Conservation (phyloP, 192 early-diverging fungal genomes). For the Dissophora ornata region DNA sequence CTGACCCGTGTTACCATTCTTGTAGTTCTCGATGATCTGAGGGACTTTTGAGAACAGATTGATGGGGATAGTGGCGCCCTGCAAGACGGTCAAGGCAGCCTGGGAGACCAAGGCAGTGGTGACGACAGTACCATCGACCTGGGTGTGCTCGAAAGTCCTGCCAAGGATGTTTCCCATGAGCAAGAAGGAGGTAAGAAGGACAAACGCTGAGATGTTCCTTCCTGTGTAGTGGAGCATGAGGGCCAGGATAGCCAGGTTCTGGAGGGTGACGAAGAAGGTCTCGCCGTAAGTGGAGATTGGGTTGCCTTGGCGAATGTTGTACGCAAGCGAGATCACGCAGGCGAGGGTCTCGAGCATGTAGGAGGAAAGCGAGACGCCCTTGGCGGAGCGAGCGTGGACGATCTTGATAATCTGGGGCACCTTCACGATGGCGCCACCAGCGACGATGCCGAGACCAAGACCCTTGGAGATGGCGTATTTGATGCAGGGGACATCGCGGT, state of each 20-base stretch:
- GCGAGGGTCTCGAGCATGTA: slow-evolving; percentile 88
- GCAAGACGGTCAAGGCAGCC: slow-evolving; percentile 70
- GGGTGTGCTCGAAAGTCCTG: slow-evolving; percentile 33
- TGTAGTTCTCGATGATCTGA: slow-evolving; percentile 88
- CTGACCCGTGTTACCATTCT: slow-evolving; percentile 88
- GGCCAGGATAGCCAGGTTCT: slow-evolving; percentile 83
- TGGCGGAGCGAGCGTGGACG: slow-evolving; percentile 70
- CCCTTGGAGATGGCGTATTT: slow-evolving; percentile 89
- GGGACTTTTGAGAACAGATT: slow-evolving; percentile 86
- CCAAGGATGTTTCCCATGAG: slow-evolving; percentile 33
- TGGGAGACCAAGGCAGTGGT: slow-evolving; percentile 66
- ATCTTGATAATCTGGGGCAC: slow-evolving; percentile 98
- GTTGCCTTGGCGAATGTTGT: slow-evolving; percentile 85
- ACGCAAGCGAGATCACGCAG: slow-evolving; percentile 82
- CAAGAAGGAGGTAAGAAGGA: slow-evolving; percentile 61
- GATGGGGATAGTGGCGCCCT: slow-evolving; percentile 82
- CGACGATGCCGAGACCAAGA: slow-evolving; percentile 94
- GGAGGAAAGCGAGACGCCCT: slow-evolving; percentile 83
- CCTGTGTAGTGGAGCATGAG: slow-evolving; percentile 72
- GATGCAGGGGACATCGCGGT: slow-evolving; percentile 75
- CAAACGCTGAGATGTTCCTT: slow-evolving; percentile 47
- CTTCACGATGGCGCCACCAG: slow-evolving; percentile 93
- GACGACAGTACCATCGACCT: slow-evolving; percentile 47
- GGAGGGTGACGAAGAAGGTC: slow-evolving; percentile 83
- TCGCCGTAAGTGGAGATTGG: slow-evolving; percentile 93